Base-by-base conservation (phyloP, 371 early-diverging fungal genomes). In the Phascolomyces articulosus region DNA sequence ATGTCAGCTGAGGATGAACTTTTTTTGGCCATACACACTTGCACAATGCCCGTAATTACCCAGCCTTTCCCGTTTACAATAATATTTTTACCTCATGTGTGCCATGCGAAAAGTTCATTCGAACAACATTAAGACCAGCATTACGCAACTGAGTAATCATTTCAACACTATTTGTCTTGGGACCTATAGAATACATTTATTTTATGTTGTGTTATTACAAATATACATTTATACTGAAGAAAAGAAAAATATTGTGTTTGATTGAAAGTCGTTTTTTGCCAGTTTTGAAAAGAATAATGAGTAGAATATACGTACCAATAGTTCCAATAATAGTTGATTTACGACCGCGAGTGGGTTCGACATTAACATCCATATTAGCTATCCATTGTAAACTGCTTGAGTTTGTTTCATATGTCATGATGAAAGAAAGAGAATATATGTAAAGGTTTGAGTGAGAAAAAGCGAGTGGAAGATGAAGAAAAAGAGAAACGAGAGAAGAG, bases 101-200 rank as follows among this genome's bases (percentile, higher is more conserved):
- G 57, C 96, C 96, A 80, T 96, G 96, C 61, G 95, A 94, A 62
- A 96, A 96, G 87, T 96, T 96, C 90, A 91, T 91, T 68, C 99
- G 92, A 49, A 92, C 93, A 63, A 99, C 91, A 75, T 92, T 95
- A 93, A 98, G 92, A 56, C 99, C 99, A 8, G 92, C 91, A 66
- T 90, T 84, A 73, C 93, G 88, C 68, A 96, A 84, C 69, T 91
- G 88, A 40, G 87, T 87, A 53, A 96, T 85, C 85, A 86, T 87
- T 65, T 94, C 94, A 41, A 92, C 91, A 3, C 69, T 82, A 84
- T 92, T 90, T 38, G 92, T 90, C 69, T 85, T 89, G 63, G 92
- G 92, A 31, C 90, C 79, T 60, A 55, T 9, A 38, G 38, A 38
- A n/a, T 18, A n/a, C 16, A 44, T 44, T n/a, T 44, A 44, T 44